Conservation (phyloP, 345 rosid genomes). For the Eucalyptus polyanthemos region DNA sequence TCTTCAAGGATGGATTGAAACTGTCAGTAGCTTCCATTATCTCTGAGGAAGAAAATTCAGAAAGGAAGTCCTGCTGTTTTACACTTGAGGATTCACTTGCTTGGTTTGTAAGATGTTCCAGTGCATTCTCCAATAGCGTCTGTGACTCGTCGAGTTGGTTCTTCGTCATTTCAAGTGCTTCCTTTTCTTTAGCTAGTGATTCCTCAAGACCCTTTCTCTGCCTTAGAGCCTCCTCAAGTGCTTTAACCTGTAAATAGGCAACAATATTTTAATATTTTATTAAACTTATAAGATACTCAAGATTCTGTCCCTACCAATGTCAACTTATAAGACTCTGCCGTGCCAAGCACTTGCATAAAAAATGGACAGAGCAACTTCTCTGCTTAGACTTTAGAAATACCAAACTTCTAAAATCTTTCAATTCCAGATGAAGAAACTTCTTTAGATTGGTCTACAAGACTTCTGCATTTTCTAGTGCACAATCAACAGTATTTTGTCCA, state of each 20-base stretch:
- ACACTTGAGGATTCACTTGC: conserved; percentile 26
- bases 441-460: background rate
- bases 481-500: background rate
- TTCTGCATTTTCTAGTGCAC: background rate
- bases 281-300: background rate
- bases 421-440: background rate
- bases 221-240: conserved; percentile 53
- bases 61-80: conserved; percentile 32
- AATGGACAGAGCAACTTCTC: background rate
- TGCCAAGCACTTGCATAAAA: background rate
- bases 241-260: conserved; percentile 24
- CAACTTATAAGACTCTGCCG: background rate
- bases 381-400: background rate
- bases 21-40: conserved; percentile 47
- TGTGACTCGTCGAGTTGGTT: conserved; percentile 30
- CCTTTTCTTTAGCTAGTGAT: conserved; percentile 36
- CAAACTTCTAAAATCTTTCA: background rate
- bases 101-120: conserved; percentile 35
- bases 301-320: background rate
- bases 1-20: conserved; percentile 49
- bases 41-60: conserved; percentile 55
- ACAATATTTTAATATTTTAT: background rate
- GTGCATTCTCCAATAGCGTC: conserved; percentile 54
- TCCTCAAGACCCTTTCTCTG: conserved; percentile 51
- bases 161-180: conserved; percentile 30